These are phyloP conservation scores for Candida pini DNA, from an alignment of 805 yeast genomes.

Conservation along the genomic window DNA sequence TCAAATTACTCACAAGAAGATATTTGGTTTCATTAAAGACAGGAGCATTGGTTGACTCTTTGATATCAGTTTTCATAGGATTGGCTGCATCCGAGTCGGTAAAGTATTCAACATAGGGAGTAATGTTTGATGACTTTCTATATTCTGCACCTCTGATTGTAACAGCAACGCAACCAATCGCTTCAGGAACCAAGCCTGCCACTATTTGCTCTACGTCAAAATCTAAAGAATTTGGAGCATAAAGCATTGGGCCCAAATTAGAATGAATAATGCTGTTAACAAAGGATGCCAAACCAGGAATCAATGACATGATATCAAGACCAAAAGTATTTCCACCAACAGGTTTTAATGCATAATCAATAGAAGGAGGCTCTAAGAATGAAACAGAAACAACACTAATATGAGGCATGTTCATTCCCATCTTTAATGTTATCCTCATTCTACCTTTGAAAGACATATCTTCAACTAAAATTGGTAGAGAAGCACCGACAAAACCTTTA, in stretches of 20 bases:
- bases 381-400: slow-evolving; percentile 66
- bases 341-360: slow-evolving; percentile 77
- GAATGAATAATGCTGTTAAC: slow-evolving; percentile 67
- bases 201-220: slow-evolving; percentile 68
- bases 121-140: slow-evolving; percentile 39
- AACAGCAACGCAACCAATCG: slow-evolving; percentile 64
- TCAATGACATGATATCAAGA: slow-evolving; percentile 73
- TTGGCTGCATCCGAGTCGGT: slow-evolving; percentile 33
- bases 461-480: slow-evolving; percentile 73
- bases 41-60: slow-evolving; percentile 51
- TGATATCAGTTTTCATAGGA: slow-evolving; percentile 44
- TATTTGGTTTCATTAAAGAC: slow-evolving; percentile 63
- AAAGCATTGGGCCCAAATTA: slow-evolving; percentile 68
- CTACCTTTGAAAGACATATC: slow-evolving; percentile 73
- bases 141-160: slow-evolving; percentile 50
- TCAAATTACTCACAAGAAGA: slow-evolving; percentile 49
- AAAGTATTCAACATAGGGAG: slow-evolving; percentile 38
- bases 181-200: slow-evolving; percentile 58
- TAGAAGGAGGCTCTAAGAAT: slow-evolving; percentile 70
- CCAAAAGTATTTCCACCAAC: slow-evolving; percentile 90
- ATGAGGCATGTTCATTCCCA: slow-evolving; percentile 70
- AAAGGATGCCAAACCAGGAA: slow-evolving; percentile 73
- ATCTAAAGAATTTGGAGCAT: slow-evolving; percentile 78
- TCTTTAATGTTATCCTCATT: slow-evolving; percentile 56
- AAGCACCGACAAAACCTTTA: slow-evolving; percentile 71